Conservation (phyloP, 2,329 filamentous ascomycete species). For the Colletotrichum costaricense region DNA sequence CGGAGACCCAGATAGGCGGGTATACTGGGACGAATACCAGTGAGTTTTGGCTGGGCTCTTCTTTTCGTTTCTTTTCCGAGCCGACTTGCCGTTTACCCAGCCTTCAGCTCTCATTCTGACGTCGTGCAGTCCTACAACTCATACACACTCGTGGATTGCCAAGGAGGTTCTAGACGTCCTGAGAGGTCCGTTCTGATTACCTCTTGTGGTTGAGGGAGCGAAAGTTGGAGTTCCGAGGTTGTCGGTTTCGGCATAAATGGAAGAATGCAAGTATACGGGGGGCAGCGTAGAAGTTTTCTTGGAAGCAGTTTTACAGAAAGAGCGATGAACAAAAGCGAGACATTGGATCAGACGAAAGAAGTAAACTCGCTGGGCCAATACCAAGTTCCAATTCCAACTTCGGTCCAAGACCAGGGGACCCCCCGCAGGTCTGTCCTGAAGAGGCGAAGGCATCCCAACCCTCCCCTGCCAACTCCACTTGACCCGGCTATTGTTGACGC, state of each 20-base stretch:
- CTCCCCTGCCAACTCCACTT: background rate
- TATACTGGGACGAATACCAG: conserved; percentile 34
- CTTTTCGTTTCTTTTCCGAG: background rate
- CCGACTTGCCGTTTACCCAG: background rate
- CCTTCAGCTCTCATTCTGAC: background rate
- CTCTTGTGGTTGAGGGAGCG: background rate
- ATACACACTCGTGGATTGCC: conserved; percentile 31
- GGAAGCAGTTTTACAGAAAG: background rate
- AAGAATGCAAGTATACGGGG: background rate
- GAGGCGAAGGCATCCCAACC: background rate
- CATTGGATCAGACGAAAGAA: background rate
- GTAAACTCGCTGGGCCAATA: background rate
- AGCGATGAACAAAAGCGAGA: background rate
- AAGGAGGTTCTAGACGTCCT: conserved; percentile 13
- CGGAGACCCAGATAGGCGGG: conserved; percentile 10
- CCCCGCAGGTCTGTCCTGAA: conserved; percentile 17
- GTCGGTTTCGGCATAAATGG: background rate
- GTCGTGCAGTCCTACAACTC: conserved; percentile 21
- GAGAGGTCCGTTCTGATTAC: conserved; percentile 12
- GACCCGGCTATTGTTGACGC: background rate
- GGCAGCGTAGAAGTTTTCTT: background rate
- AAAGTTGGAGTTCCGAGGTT: background rate
- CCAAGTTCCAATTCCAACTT: background rate
- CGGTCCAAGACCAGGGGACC: conserved; percentile 5
- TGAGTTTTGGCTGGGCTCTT: background rate